Conservation (phyloP, 208 protist species). For the Acanthamoeba culbertsoni region DNA sequence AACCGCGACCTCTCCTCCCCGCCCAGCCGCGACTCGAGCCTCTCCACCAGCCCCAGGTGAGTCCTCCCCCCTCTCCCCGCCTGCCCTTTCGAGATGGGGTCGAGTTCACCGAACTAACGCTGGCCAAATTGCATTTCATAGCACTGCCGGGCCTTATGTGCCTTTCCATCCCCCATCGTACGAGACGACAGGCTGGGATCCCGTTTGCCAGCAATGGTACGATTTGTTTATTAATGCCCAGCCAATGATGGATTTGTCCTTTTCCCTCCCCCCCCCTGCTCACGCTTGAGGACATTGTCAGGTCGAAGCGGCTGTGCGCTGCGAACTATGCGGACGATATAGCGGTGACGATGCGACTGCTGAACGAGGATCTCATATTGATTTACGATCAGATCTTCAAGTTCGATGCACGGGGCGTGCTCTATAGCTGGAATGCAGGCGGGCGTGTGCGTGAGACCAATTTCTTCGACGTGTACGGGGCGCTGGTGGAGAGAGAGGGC, state of each 20-base stretch:
- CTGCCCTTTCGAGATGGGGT: too few species aligned
- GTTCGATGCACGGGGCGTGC: background rate
- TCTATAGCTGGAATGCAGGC: slow-evolving; percentile 33
- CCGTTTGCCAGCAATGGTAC: background rate
- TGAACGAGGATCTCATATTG: background rate
- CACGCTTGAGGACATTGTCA: background rate
- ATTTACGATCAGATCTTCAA: slow-evolving; percentile 7
- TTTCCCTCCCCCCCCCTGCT: background rate
- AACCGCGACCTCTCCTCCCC: background rate
- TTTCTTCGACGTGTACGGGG: background rate
- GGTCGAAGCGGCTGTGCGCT: background rate
- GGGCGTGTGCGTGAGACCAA: slow-evolving; percentile 11
- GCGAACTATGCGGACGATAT: background rate
- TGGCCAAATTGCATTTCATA: background rate
- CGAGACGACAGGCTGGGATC: background rate
- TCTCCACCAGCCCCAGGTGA: background rate
- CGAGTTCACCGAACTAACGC: background rate
- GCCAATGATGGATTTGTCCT: too few species aligned
- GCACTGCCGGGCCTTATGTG: background rate
- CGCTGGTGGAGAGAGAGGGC: background rate
- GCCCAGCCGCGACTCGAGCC: background rate
- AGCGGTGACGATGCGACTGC: background rate
- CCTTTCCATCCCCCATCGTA: background rate
- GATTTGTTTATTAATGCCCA: background rate
- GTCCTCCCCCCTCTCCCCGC: background rate